phyloP scores from a whole-genome alignment of 192 early-diverging fungal genomes.

The Gryganskiella cystojenkinii region DNA sequence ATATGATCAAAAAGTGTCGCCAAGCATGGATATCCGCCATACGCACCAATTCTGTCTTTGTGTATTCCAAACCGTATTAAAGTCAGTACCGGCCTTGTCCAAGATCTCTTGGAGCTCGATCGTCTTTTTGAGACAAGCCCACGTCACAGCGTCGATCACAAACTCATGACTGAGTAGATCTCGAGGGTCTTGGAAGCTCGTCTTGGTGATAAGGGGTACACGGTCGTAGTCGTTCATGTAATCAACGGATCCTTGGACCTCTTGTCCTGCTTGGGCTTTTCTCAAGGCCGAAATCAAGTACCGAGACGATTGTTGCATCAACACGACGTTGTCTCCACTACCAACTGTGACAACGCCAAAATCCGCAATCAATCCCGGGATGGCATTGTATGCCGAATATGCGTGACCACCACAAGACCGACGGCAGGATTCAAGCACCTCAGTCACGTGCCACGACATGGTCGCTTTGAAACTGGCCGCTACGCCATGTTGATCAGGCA shows the following conservation, averaged over 20 bases:
- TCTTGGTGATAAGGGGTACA: constrained; percentile 24
- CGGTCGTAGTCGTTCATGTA: constrained; percentile 53
- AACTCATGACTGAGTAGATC: constrained; percentile 53
- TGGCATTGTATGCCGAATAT: constrained; percentile 73
- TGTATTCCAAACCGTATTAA: constrained; percentile 43
- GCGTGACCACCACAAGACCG: constrained; percentile 73
- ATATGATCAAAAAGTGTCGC: constrained; percentile 46
- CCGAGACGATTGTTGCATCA: constrained; percentile 62
- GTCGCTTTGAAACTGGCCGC: constrained; percentile 64
- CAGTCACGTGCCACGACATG: constrained; percentile 61
- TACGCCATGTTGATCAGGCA: constrained; percentile 67
- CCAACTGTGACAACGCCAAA: constrained; percentile 74
- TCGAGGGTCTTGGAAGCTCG: constrained; percentile 42
- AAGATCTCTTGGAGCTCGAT: constrained; percentile 17
- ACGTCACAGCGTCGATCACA: constrained; percentile 52
- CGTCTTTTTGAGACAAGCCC: constrained; percentile 54
- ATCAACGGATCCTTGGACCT: constrained; percentile 47
- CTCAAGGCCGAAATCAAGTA: constrained; percentile 50
- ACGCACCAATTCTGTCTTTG: constrained; percentile 47
- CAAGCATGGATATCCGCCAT: constrained; percentile 51
- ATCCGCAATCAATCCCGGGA: constrained; percentile 64
- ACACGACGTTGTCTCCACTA: constrained; percentile 54
- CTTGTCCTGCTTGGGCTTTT: constrained; percentile 39
- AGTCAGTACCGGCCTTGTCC: constrained; percentile 16
- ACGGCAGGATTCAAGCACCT: constrained; percentile 61